Percentiles rank a stretch among this genome's conserved stretches.
These are phyloP conservation scores for Phragmites australis DNA, from an alignment of 176 grass and related monocot species.

Conservation along the genomic window DNA sequence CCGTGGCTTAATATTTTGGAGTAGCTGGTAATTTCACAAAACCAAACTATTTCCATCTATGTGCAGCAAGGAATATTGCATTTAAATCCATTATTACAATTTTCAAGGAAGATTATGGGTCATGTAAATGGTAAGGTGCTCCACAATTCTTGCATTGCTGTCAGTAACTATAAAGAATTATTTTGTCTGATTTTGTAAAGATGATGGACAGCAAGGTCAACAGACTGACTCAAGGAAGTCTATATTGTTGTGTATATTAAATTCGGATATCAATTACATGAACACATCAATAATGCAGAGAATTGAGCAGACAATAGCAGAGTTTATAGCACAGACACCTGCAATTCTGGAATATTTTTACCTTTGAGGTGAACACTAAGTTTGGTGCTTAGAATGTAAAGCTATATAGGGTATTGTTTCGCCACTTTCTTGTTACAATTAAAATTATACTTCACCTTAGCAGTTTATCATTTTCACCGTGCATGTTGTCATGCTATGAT, in stretches of 20 bases:
- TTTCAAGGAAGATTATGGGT: neutral
- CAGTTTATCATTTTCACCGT: neutral
- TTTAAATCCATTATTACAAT: neutral
- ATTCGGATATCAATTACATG: neutral
- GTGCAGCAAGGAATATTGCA: neutral
- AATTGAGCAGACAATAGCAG: neutral
- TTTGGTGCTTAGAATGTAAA: too few relatives aligned
- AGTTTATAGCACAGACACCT: neutral
- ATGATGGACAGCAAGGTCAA: neutral
- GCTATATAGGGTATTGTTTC: neutral
- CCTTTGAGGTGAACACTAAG: neutral
- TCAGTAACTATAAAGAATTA: neutral
- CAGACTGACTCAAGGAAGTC: neutral
- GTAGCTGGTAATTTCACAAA: neutral
- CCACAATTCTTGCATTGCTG: constrained; percentile 21
- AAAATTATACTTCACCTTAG: neutral
- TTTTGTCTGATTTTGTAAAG: neutral
- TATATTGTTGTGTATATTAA: neutral
- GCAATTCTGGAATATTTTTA: constrained; percentile 4
- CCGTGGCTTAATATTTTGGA: neutral
- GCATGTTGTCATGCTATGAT: too few relatives aligned
- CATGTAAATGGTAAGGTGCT: constrained; percentile 10
- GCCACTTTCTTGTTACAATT: neutral
- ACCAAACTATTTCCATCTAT: constrained; percentile 9
- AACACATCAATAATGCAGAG: neutral